These are phyloP conservation scores for Trypanosoma boissoni DNA, from an alignment of 208 protist species.

Conservation along the genomic window DNA sequence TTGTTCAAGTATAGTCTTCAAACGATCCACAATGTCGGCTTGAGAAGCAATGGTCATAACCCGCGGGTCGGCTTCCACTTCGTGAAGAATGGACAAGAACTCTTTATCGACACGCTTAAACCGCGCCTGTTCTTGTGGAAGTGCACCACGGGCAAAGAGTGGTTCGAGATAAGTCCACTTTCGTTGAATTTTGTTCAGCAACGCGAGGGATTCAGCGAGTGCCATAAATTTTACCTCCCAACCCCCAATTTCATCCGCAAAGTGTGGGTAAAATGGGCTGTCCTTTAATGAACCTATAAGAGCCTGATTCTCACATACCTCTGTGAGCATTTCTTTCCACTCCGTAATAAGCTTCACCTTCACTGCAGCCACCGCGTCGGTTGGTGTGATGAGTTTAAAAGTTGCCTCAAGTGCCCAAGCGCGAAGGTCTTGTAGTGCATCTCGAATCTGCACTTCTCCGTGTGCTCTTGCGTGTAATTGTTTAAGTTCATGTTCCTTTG, in stretches of 20 bases:
- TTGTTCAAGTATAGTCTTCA: constrained; percentile 92
- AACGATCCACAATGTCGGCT: constrained; percentile 81
- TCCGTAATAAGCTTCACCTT: constrained; percentile 95
- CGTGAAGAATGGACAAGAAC: constrained; percentile 90
- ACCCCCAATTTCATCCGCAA: constrained; percentile 86
- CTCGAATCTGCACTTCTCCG: constrained; percentile 94
- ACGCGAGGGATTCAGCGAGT: constrained; percentile 76
- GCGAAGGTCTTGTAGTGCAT: constrained; percentile 94
- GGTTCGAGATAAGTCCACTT: constrained; percentile 98
- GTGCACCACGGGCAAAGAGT: constrained; percentile 95
- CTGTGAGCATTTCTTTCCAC: constrained; percentile 96
- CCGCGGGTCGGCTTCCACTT: constrained; percentile 87
- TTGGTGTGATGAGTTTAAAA: constrained; percentile 85
- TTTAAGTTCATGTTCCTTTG: constrained; percentile 87
- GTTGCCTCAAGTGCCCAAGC: constrained; percentile 85
- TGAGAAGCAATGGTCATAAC: constrained; percentile 89
- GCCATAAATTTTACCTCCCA: constrained; percentile 92
- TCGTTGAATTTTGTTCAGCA: constrained; percentile 95
- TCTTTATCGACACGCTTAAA: constrained; percentile 97
- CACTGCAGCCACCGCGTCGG: constrained; percentile 21
- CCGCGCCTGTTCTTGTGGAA: constrained; percentile 94
- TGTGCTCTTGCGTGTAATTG: constrained; percentile 90
- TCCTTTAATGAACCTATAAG: constrained; percentile 95
- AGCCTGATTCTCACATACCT: constrained; percentile 95
- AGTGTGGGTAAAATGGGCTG: constrained; percentile 92